Base-by-base conservation (phyloP, 176 grass and related monocot species). In the Cenchrus americanus region DNA sequence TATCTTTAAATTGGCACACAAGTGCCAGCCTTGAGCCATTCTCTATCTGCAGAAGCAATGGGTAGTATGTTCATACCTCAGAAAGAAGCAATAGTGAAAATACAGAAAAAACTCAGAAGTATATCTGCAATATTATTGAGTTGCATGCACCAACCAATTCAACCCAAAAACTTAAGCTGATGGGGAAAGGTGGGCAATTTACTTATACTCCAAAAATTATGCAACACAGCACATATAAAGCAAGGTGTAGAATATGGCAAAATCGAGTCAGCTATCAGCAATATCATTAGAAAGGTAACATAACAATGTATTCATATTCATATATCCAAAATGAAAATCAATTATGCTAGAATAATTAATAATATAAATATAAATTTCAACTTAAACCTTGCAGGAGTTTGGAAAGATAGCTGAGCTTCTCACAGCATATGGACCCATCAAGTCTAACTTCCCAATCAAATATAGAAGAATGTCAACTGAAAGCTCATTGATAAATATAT, bases 341-440 rank as follows among this genome's bases (percentile, higher is more conserved):
- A 53, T 24, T 13, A 40, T 40, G 64, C 48, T 53, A 62, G 0
- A 41, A 51, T 63, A 6, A 42, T 77, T 54, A 86, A 46, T 73
- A 58, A 66, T 44, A 68, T 61, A 49, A 52, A 60, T 44, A 68
- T 12, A 83, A 26, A 13, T 55, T 75, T 32, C 27, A 83, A 61
- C 77, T 80, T 48, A 81, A 87, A 94, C 94, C 94, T 96, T 91
- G 90, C 94, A 96, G 65, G 77, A 93, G 73, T 96, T 93, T 86
- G 94, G 91, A 91, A 96, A 93, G 76, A 93, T 89, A 71, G 88
- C 79, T 64, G 84, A 93, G 51, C 80, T 90, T 89, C 78, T 85
- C 64, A 96, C 91, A 91, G 91, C 88, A 91, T 93, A 96, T 77
- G 94, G 94, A 82, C 94, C 91, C 75, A 90, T 77, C 75, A 96